These are phyloP conservation scores for Blastobotrys buckinghamii DNA, from an alignment of 1,139 yeast genomes.

Conservation along the genomic window DNA sequence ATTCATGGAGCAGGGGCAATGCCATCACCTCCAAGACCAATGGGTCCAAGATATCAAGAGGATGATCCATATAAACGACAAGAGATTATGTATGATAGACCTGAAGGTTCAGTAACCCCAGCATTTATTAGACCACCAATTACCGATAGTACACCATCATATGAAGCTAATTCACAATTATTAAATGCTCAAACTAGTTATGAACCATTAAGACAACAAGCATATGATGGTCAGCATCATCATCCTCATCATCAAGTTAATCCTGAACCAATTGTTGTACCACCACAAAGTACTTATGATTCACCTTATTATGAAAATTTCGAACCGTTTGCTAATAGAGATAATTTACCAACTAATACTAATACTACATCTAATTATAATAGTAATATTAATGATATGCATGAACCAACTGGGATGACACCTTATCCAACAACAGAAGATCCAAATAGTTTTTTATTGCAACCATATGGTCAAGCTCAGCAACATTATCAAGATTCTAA, in stretches of 20 bases:
- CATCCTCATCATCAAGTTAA: background rate
- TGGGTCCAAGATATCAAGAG: slow-evolving; percentile 2
- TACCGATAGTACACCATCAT: background rate
- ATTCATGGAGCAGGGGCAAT: slow-evolving; percentile 3
- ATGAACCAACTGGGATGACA: background rate
- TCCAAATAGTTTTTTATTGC: slow-evolving; percentile 9
- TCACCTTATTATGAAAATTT: background rate
- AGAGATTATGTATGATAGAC: slow-evolving; percentile 11
- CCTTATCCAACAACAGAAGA: slow-evolving; percentile 9
- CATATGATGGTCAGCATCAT: background rate
- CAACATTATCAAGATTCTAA: background rate
- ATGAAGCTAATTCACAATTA: background rate
- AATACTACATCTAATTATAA: background rate
- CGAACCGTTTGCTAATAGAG: background rate
- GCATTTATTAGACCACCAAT: background rate
- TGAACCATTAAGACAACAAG: background rate
- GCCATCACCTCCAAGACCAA: slow-evolving; percentile 5
- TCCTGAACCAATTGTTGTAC: background rate
- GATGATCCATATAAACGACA: slow-evolving; percentile 11
- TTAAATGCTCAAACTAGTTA: background rate
- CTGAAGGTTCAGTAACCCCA: slow-evolving; percentile 5
- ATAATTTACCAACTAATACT: no score
- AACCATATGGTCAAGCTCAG: slow-evolving; percentile 8
- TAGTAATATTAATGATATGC: background rate
- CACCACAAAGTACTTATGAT: background rate